Conservation (phyloP, 129 eudicot genomes). For the Flaveria brownii region DNA sequence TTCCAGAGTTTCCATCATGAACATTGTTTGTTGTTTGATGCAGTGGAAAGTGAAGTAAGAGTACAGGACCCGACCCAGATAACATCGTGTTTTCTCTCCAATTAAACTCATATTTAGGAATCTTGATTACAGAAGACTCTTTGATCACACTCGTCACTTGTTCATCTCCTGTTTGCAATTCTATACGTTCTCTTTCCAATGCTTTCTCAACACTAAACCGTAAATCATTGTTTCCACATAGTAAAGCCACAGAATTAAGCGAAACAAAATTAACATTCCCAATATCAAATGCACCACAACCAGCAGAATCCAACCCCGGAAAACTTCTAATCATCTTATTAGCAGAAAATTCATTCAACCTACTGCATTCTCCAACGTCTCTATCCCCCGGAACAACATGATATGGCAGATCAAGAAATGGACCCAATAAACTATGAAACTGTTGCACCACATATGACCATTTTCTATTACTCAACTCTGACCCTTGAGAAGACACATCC, state of each 20-base stretch:
- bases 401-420: slow-evolving; percentile 52
- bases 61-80: slow-evolving; percentile 60
- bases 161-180: slow-evolving; percentile 34
- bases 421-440: slow-evolving; percentile 49
- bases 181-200: slow-evolving; percentile 48
- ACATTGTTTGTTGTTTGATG: slow-evolving; percentile 33
- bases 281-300: slow-evolving; percentile 56
- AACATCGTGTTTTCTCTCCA: slow-evolving; percentile 54
- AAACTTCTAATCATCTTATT: slow-evolving; percentile 45
- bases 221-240: slow-evolving; percentile 53
- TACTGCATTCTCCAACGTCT: slow-evolving; percentile 53
- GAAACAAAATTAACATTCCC: slow-evolving; percentile 49
- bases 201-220: slow-evolving; percentile 53
- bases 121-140: slow-evolving; percentile 30
- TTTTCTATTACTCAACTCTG: slow-evolving; percentile 42
- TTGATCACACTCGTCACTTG: neutral
- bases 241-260: slow-evolving; percentile 52
- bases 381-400: slow-evolving; percentile 64
- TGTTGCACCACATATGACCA: slow-evolving; percentile 54
- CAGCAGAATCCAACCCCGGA: slow-evolving; percentile 51
- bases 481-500: slow-evolving; percentile 57
- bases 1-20: slow-evolving; percentile 17
- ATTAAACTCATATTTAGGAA: slow-evolving; percentile 32
- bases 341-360: slow-evolving; percentile 34
- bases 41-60: slow-evolving; percentile 62